These are phyloP conservation scores for Mucuna pruriens DNA, from an alignment of 306 rosid genomes.

Conservation along the genomic window DNA sequence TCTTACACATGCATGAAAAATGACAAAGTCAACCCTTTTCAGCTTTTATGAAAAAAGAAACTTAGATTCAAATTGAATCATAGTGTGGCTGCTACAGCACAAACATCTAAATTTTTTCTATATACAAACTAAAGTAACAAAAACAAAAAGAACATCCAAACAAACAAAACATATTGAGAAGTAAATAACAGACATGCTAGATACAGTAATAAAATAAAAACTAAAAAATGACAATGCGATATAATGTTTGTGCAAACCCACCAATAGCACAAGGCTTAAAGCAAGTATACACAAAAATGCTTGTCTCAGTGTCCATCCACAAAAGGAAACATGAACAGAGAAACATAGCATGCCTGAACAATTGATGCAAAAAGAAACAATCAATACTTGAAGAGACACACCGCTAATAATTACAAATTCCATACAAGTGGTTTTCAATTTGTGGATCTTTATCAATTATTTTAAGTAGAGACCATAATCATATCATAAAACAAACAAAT, in stretches of 20 bases:
- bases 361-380: neutral
- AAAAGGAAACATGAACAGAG: neutral
- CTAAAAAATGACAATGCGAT: neutral
- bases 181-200: neutral
- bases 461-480: neutral
- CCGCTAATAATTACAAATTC: neutral
- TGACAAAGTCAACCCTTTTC: neutral
- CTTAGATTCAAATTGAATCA: slow-evolving; percentile 8
- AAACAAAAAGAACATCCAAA: neutral
- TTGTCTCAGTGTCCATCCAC: neutral
- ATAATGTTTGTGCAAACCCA: neutral
- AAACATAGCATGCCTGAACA: neutral
- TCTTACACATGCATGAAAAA: neutral
- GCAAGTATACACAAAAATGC: neutral
- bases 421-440: slow-evolving; percentile 20
- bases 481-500: slow-evolving; percentile 1
- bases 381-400: slow-evolving; percentile 9
- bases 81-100: neutral
- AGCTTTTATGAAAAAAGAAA: neutral
- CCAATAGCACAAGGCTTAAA: neutral
- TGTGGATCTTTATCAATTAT: slow-evolving; percentile 10
- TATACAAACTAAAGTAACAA: slow-evolving; percentile 13
- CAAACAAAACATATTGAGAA: neutral
- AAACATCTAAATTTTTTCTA: neutral
- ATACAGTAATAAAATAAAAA: neutral